A percentile compares a stretch with the other conserved stretches of the same genome.
These are phyloP conservation scores for Arabidopsis suecica DNA, from an alignment of 345 rosid species.

Conservation along the genomic window DNA sequence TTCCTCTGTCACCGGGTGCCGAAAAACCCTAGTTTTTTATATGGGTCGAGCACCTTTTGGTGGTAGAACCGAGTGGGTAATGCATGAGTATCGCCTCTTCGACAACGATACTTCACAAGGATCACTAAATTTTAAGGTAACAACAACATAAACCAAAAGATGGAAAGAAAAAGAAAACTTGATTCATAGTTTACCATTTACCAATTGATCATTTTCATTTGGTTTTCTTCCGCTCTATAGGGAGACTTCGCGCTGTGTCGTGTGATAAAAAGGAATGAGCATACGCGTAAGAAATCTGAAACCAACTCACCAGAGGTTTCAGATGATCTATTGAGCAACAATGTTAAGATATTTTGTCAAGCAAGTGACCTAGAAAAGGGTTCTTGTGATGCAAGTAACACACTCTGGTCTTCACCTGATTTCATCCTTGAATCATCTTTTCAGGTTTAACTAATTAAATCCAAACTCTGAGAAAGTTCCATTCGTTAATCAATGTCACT, in stretches of 20 bases:
- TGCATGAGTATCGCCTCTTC: conserved; percentile 86
- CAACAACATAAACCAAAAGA: background rate
- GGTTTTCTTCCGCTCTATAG: conserved; percentile 42
- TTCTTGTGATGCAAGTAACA: conserved; percentile 55
- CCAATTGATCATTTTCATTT: background rate
- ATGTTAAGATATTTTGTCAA: conserved; percentile 51
- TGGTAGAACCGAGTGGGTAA: conserved; percentile 73
- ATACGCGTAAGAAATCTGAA: conserved; percentile 52
- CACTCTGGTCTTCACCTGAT: conserved; percentile 62
- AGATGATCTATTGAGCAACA: conserved; percentile 50
- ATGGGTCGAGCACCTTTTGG: conserved; percentile 83
- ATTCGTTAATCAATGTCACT: background rate
- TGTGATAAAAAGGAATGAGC: conserved; percentile 66
- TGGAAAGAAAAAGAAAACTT: background rate
- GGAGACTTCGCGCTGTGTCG: conserved; percentile 88
- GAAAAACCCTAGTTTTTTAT: conserved; percentile 88
- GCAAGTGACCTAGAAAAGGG: conserved; percentile 47
- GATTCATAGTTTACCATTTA: background rate
- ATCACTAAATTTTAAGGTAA: conserved; percentile 62
- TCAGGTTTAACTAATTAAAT: conserved; percentile 52
- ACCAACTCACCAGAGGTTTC: conserved; percentile 47
- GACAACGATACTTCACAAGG: conserved; percentile 58
- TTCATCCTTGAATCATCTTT: conserved; percentile 74
- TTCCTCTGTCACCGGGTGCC: conserved; percentile 55
- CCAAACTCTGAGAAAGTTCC: background rate